Evolutionary conservation across 148 eudicot genomes (phyloP).

Genomic region (Rhododendron henanense): DNA sequence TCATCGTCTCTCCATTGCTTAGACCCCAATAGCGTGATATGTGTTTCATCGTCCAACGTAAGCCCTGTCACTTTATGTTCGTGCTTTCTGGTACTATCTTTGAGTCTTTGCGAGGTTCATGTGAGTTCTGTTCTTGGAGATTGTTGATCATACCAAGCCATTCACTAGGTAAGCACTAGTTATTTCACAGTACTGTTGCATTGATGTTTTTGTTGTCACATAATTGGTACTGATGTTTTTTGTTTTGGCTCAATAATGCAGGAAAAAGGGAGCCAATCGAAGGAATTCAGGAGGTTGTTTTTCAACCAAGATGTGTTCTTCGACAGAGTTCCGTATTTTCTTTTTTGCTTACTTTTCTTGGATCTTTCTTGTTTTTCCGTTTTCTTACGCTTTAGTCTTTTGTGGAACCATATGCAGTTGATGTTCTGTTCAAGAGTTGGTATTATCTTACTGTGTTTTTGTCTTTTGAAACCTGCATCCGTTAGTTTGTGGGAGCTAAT

Average conservation of each 20-base stretch:
- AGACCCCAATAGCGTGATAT: conserved; percentile 2
- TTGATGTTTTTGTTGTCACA: neutral
- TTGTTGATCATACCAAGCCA: conserved; percentile 30
- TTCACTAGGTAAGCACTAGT: conserved; percentile 23
- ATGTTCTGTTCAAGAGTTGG: neutral
- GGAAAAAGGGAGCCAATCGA: conserved; percentile 1
- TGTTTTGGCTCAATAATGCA: neutral
- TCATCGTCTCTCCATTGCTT: conserved; percentile 4
- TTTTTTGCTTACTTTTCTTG: neutral
- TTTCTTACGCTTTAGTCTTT: neutral
- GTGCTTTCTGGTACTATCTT: conserved; percentile 1
- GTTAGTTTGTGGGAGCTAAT: neutral
- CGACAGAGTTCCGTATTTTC: neutral
- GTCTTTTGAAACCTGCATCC: neutral
- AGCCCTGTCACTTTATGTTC: neutral
- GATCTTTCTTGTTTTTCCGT: neutral
- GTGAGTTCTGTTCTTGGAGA: conserved; percentile 14
- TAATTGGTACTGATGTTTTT: neutral
- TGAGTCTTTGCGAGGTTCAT: neutral
- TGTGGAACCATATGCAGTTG: neutral
- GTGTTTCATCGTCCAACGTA: conserved; percentile 11
- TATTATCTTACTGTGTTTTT: neutral
- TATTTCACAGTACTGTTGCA: neutral
- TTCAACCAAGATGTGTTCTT: conserved; percentile 7
- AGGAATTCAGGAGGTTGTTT: conserved; percentile 16